Evolutionary conservation across 2,329 filamentous ascomycete genomes (phyloP).

Genomic region (Emmonsiellopsis sp.): DNA sequence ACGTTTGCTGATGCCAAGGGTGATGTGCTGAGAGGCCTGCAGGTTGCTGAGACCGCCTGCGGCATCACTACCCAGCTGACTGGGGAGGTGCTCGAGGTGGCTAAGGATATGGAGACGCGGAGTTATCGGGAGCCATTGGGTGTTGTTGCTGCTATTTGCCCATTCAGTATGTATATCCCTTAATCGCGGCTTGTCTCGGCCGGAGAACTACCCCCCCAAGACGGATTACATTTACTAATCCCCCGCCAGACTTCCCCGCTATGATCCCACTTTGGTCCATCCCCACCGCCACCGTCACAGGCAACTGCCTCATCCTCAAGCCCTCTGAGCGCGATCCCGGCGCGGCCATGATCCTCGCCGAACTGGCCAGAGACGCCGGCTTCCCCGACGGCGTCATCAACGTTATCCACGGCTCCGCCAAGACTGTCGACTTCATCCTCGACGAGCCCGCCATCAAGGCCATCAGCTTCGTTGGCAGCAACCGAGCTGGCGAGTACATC

Average conservation of each 20-base stretch:
- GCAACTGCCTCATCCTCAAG: slow-evolving; percentile 57
- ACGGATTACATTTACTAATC: slow-evolving; percentile 20
- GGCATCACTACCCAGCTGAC: slow-evolving; percentile 58
- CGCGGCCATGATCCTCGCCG: slow-evolving; percentile 57
- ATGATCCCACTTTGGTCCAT: slow-evolving; percentile 65
- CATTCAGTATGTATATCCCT: slow-evolving; percentile 13
- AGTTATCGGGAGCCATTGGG: slow-evolving; percentile 58
- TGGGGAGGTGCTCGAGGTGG: slow-evolving; percentile 60
- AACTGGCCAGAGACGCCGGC: slow-evolving; percentile 54
- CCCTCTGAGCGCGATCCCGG: slow-evolving; percentile 58
- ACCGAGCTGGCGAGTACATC: slow-evolving; percentile 62
- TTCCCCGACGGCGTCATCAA: slow-evolving; percentile 59
- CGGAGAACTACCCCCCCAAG: slow-evolving; percentile 26
- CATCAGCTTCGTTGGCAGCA: slow-evolving; percentile 59
- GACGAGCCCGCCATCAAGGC: slow-evolving; percentile 62
- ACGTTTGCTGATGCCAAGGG: slow-evolving; percentile 59
- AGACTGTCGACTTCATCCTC: slow-evolving; percentile 60
- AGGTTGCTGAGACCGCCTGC: slow-evolving; percentile 59
- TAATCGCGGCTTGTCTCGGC: neutral
- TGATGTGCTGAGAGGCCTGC: slow-evolving; percentile 56
- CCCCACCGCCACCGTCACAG: slow-evolving; percentile 55
- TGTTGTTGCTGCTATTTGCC: slow-evolving; percentile 42
- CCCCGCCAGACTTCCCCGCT: slow-evolving; percentile 51
- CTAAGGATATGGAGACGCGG: slow-evolving; percentile 59
- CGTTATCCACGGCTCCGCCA: slow-evolving; percentile 55